Percentiles rank a stretch among this genome's conserved stretches.
phyloP scores from a whole-genome alignment of 2,329 filamentous ascomycete species.

The Alternaria solani region DNA sequence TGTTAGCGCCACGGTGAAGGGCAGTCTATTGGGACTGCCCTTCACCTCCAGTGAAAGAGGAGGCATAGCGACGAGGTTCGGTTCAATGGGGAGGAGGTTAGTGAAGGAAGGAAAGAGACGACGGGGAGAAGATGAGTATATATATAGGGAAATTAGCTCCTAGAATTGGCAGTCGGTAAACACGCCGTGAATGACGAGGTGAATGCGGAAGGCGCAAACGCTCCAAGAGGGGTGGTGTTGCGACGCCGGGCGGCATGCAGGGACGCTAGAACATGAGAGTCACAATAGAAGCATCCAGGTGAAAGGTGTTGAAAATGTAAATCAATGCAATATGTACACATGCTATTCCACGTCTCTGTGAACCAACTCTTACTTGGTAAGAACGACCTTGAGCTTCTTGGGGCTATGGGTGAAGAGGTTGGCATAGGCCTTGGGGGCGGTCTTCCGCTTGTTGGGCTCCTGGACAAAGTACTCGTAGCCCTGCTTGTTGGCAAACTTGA shows the following conservation, averaged over 20 bases:
- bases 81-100: neutral
- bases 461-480: slow-evolving; percentile 99
- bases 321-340: slow-evolving; percentile 40
- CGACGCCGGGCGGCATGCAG: neutral
- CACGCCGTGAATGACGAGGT: neutral
- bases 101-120: neutral
- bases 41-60: slow-evolving; percentile 1
- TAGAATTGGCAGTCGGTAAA: neutral
- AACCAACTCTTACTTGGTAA: slow-evolving; percentile 71
- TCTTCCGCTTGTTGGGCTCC: slow-evolving; percentile 88
- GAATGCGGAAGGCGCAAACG: neutral
- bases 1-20: slow-evolving; percentile 1
- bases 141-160: neutral
- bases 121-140: neutral
- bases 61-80: neutral
- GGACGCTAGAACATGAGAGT: neutral
- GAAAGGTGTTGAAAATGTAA: slow-evolving; percentile 14
- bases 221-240: neutral
- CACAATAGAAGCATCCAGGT: neutral
- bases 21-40: neutral
- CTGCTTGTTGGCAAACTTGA: slow-evolving; percentile 96
- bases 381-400: slow-evolving; percentile 83
- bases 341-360: slow-evolving; percentile 6
- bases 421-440: slow-evolving; percentile 92
- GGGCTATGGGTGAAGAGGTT: slow-evolving; percentile 92